phyloP scores from a whole-genome alignment of 257 asterid species.

The Marsdenia floribunda region DNA sequence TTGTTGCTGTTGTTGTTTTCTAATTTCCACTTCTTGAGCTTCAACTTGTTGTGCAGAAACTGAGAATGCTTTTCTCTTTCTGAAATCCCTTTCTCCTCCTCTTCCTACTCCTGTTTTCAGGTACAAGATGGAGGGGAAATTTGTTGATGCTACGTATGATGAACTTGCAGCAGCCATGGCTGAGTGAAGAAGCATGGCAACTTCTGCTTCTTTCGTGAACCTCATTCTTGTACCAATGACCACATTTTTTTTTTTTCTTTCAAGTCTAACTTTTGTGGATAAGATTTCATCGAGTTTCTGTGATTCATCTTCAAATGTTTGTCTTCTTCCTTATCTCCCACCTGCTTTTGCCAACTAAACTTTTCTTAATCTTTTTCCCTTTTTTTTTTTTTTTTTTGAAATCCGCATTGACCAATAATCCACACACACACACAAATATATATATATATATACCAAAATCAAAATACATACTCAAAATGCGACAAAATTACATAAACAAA shows the following conservation, averaged over 20 bases:
- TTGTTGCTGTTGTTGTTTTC: constrained; percentile 11
- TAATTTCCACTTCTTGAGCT: constrained; percentile 25
- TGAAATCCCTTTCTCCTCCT: neutral
- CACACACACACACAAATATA: no score
- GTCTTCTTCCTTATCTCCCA: neutral
- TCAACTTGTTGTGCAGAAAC: constrained; percentile 52
- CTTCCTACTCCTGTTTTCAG: neutral
- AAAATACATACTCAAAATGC: no score
- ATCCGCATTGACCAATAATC: no score
- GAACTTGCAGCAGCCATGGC: constrained; percentile 9
- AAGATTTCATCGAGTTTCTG: neutral
- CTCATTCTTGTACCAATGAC: neutral
- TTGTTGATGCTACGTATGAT: neutral
- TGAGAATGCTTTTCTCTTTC: constrained; percentile 27
- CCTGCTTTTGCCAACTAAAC: neutral
- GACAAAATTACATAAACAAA: no score
- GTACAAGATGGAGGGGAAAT: neutral
- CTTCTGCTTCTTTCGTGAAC: no score
- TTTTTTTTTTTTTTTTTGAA: no score
- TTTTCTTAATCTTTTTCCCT: neutral
- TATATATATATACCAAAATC: no score
- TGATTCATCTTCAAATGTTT: neutral
- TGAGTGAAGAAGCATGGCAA: neutral
- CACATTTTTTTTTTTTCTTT: neutral
- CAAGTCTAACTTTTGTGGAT: neutral